Evolutionary conservation across 345 rosid species (phyloP).

Genomic region (Populus tremula): DNA sequence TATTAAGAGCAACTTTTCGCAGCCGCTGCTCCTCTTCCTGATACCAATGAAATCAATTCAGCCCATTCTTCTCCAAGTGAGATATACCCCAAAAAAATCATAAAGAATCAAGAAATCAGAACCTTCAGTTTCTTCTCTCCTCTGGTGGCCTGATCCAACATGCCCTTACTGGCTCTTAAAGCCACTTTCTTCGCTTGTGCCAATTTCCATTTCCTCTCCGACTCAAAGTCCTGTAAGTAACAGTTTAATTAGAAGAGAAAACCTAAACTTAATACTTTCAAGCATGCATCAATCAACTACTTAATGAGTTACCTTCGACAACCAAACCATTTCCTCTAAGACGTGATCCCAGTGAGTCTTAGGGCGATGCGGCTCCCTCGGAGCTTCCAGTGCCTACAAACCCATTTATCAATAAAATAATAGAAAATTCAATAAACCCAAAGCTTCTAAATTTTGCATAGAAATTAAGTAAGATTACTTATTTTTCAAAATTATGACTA

Average conservation of each 20-base stretch:
- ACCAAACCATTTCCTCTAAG: conserved; percentile 95
- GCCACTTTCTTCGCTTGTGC: conserved; percentile 94
- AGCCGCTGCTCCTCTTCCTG: conserved; percentile 95
- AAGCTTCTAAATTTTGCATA: not conserved
- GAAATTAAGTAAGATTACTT: not conserved
- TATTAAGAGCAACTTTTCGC: conserved; percentile 82
- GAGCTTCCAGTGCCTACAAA: conserved; percentile 85
- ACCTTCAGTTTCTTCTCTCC: conserved; percentile 98
- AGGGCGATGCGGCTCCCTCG: conserved; percentile 86
- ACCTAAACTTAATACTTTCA: not conserved
- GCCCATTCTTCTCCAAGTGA: not conserved
- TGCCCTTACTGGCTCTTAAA: conserved; percentile 92
- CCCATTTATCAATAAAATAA: conserved; percentile 14
- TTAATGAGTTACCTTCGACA: conserved; percentile 71
- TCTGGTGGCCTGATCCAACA: conserved; percentile 85
- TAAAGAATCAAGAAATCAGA: conserved; percentile 12
- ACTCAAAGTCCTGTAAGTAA: conserved; percentile 82
- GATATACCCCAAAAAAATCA: not conserved
- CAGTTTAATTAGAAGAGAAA: conserved; percentile 28
- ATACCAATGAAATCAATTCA: conserved; percentile 15
- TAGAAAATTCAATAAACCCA: not conserved
- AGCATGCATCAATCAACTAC: not conserved
- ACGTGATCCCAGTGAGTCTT: conserved; percentile 99
- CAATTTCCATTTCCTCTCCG: conserved; percentile 99
- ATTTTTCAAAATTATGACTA: not conserved